Percentiles rank a stretch among this genome's conserved stretches.
Evolutionary conservation across 148 eudicot species (phyloP).

Genomic region (Cornus kousa): DNA sequence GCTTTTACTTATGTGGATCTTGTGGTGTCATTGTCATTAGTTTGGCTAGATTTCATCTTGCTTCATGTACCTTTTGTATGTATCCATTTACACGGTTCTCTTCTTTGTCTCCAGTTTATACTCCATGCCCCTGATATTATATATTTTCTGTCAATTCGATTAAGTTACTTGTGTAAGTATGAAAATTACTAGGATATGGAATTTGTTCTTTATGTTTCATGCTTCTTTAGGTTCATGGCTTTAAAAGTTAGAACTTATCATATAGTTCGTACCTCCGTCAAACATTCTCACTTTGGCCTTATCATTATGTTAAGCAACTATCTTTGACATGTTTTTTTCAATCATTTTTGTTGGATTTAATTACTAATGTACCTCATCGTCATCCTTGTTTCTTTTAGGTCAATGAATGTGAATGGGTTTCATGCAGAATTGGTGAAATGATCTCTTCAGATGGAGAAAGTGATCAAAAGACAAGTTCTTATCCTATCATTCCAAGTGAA

Average conservation of each 20-base stretch:
- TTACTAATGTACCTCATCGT: background rate
- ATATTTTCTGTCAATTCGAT: background rate
- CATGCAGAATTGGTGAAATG: conserved; percentile 72
- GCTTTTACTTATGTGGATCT: too few relatives aligned
- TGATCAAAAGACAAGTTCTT: conserved; percentile 53
- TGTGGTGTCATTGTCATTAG: too few relatives aligned
- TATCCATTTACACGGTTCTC: background rate
- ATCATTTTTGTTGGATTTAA: background rate
- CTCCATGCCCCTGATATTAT: background rate
- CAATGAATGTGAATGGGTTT: conserved; percentile 65
- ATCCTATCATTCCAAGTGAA: conserved; percentile 55
- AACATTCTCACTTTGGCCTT: background rate
- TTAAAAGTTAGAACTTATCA: background rate
- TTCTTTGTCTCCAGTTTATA: background rate
- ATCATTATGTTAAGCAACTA: background rate
- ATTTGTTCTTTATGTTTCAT: background rate
- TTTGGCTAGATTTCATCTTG: too few relatives aligned
- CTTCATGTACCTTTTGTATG: too few relatives aligned
- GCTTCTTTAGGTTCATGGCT: conserved; percentile 1
- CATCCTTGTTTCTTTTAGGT: conserved; percentile 43
- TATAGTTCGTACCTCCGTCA: background rate
- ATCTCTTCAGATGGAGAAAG: conserved; percentile 68
- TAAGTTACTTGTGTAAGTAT: background rate
- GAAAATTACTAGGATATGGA: background rate
- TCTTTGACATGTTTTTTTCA: background rate